These are phyloP conservation scores for Carex littledalei DNA, from an alignment of 176 grass and related monocot genomes.

Conservation along the genomic window DNA sequence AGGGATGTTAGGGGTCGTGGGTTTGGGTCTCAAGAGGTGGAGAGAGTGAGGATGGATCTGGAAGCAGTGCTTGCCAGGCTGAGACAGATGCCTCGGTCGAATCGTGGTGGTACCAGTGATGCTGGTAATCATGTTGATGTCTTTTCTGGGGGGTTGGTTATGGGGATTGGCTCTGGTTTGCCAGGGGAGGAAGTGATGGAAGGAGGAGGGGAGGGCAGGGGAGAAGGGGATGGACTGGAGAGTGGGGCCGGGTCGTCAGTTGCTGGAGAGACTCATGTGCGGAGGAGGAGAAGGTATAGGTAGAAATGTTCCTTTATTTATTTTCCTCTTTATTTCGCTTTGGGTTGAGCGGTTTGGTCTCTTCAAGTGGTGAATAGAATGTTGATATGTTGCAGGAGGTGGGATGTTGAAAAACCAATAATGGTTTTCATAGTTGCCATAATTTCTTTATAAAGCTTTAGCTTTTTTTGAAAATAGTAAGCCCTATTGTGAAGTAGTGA, in stretches of 20 bases:
- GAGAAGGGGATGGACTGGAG: background rate
- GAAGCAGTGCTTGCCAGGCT: conserved; percentile 19
- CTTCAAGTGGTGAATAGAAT: background rate
- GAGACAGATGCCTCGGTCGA: conserved; percentile 8
- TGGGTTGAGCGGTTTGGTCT: background rate
- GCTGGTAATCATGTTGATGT: background rate
- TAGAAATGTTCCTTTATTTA: background rate
- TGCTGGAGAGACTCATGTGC: background rate
- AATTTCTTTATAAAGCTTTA: background rate
- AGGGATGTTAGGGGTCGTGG: background rate
- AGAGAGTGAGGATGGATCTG: conserved; percentile 23
- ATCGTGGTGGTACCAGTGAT: background rate
- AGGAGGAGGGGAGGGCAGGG: background rate
- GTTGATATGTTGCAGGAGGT: background rate
- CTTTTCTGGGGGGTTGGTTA: background rate
- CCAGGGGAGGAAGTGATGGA: background rate
- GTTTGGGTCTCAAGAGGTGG: background rate
- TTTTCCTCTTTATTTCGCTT: background rate
- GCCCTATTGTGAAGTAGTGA: background rate
- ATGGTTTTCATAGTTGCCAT: background rate
- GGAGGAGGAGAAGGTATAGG: conserved; percentile 23
- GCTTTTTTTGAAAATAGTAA: background rate
- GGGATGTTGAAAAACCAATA: background rate
- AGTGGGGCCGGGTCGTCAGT: background rate
- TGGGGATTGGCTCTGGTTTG: background rate